These are phyloP conservation scores for Pythium vanterpoolii DNA, from an alignment of 352 stramenopile species.

Conservation along the genomic window DNA sequence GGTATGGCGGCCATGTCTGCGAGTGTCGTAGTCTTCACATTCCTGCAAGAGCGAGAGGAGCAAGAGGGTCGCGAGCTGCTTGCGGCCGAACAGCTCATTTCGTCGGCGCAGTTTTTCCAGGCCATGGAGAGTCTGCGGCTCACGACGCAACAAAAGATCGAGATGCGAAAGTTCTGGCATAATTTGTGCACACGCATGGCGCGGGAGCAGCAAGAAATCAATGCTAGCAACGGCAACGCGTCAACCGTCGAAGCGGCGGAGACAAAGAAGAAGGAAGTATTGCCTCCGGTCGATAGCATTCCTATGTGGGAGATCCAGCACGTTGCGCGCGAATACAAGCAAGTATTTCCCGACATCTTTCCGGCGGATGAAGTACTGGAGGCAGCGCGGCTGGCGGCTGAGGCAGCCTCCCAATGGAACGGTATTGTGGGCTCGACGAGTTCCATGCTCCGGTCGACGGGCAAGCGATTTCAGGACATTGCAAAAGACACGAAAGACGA, in stretches of 20 bases:
- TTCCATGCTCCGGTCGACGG: conserved; percentile 72
- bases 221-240: not conserved
- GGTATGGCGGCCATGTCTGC: conserved; percentile 78
- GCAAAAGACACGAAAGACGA: conserved; percentile 82
- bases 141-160: conserved; percentile 52
- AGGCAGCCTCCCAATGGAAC: conserved; percentile 43
- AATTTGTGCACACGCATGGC: conserved; percentile 56
- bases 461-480: conserved; percentile 81
- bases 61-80: conserved; percentile 56
- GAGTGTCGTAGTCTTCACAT: conserved; percentile 73
- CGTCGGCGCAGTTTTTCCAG: conserved; percentile 56
- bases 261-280: too few species aligned
- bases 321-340: conserved; percentile 79
- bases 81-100: conserved; percentile 48
- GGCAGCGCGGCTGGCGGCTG: conserved; percentile 42
- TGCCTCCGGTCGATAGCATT: conserved; percentile 25
- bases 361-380: conserved; percentile 62
- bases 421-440: conserved; percentile 76
- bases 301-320: conserved; percentile 64
- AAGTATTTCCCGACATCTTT: conserved; percentile 80
- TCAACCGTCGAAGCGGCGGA: not conserved
- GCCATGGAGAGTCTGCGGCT: conserved; percentile 61
- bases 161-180: conserved; percentile 77
- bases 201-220: conserved; percentile 8
- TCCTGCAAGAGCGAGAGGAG: conserved; percentile 77